Percentiles rank a stretch among this genome's conserved stretches.
Conservation (phyloP, 1,284 basidiomycete genomes). For the Papiliotrema fonsecae region DNA sequence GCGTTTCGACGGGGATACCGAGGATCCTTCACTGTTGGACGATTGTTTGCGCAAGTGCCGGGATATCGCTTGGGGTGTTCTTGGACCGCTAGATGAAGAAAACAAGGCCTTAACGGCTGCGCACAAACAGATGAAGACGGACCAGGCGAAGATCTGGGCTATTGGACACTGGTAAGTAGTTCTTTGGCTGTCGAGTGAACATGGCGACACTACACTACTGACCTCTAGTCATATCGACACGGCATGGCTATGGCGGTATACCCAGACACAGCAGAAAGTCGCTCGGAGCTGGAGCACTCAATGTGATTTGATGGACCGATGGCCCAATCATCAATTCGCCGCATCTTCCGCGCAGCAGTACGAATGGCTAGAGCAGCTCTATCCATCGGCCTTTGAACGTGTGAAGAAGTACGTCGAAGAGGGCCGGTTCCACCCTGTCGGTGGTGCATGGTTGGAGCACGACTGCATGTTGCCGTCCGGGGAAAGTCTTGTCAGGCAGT, state of each 20-base stretch:
- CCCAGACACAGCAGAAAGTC: constrained; percentile 90
- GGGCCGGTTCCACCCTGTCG: constrained; percentile 59
- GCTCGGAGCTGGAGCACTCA: constrained; percentile 84
- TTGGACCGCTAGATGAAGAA: constrained; percentile 69
- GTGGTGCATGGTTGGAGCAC: constrained; percentile 56
- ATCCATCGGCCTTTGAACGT: constrained; percentile 75
- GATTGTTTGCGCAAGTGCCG: constrained; percentile 50
- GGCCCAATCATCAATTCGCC: constrained; percentile 88
- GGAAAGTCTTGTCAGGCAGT: constrained; percentile 78
- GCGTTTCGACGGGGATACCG: not conserved
- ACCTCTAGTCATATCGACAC: constrained; percentile 72
- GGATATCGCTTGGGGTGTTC: constrained; percentile 68
- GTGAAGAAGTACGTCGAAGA: constrained; percentile 68
- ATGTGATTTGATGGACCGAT: constrained; percentile 89
- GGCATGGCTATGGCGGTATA: constrained; percentile 84
- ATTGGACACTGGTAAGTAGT: constrained; percentile 17
- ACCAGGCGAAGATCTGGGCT: constrained; percentile 19
- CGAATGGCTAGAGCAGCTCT: constrained; percentile 86
- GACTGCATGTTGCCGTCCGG: constrained; percentile 85
- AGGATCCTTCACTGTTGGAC: not conserved
- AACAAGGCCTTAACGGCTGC: constrained; percentile 16
- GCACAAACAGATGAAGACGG: constrained; percentile 1
- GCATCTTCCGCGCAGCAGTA: constrained; percentile 88
- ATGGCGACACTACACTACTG: too few relatives aligned
- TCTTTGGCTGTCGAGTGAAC: not conserved